phyloP scores from a whole-genome alignment of 208 protist species.

The Naegleria fowleri region DNA sequence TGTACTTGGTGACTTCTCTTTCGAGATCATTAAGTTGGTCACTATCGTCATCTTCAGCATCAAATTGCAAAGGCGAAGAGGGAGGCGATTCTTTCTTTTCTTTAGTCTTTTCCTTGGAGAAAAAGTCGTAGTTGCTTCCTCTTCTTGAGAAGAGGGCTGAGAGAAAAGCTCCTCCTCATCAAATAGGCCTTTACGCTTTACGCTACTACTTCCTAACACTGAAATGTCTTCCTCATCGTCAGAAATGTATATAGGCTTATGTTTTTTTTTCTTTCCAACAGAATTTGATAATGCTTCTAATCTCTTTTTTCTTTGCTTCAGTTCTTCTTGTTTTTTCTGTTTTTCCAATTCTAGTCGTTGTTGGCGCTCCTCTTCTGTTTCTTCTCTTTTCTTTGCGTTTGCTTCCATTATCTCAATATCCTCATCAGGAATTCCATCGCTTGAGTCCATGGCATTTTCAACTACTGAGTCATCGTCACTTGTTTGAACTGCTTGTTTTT shows the following conservation, averaged over 20 bases:
- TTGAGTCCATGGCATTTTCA: background rate
- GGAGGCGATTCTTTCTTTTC: background rate
- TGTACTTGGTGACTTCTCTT: background rate
- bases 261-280: background rate
- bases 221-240: background rate
- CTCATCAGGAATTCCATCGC: background rate
- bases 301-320: background rate
- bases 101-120: background rate
- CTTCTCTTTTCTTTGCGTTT: background rate
- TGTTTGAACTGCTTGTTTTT: background rate
- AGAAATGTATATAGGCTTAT: background rate
- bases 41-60: background rate
- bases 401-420: background rate
- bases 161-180: background rate
- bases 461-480: background rate
- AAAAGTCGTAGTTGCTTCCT: background rate
- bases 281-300: background rate
- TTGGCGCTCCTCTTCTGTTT: background rate
- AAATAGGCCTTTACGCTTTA: background rate
- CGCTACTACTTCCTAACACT: background rate
- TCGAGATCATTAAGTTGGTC: background rate
- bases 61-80: background rate
- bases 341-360: background rate
- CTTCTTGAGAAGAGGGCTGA: background rate
- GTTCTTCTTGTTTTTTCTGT: background rate